Conservation (phyloP, 306 rosid genomes). For the Vigna angularis region DNA sequence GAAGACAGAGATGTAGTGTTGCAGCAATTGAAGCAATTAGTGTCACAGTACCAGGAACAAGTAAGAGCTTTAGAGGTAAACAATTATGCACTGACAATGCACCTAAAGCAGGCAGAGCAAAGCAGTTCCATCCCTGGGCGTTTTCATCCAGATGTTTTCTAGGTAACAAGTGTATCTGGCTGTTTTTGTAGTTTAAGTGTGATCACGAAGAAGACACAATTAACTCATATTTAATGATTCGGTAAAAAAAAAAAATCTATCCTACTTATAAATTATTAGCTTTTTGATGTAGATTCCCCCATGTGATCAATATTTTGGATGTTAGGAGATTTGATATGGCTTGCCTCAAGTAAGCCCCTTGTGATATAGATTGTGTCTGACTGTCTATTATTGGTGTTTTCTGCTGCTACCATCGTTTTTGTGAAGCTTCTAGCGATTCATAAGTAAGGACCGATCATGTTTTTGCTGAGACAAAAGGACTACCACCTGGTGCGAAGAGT, state of each 20-base stretch:
- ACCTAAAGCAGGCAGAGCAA: slow-evolving; percentile 87
- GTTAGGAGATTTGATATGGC: neutral
- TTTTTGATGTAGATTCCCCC: neutral
- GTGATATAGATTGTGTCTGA: neutral
- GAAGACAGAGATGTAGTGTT: slow-evolving; percentile 73
- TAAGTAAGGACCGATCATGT: neutral
- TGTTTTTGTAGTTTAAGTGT: slow-evolving; percentile 24
- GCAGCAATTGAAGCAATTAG: slow-evolving; percentile 76
- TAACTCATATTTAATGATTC: neutral
- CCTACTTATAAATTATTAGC: neutral
- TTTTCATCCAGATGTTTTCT: slow-evolving; percentile 89
- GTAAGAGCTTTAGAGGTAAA: slow-evolving; percentile 87
- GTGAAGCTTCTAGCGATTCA: slow-evolving; percentile 5
- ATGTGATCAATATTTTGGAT: neutral
- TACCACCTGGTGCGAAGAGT: neutral
- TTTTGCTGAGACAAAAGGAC: neutral
- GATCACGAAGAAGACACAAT: slow-evolving; percentile 32
- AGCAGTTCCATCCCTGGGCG: slow-evolving; percentile 83
- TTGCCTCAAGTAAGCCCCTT: neutral
- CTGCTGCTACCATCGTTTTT: neutral
- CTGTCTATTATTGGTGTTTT: neutral
- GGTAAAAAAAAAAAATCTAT: neutral
- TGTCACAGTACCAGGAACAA: slow-evolving; percentile 82
- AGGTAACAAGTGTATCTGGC: slow-evolving; percentile 19
- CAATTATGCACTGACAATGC: slow-evolving; percentile 86